These are phyloP conservation scores for Hygrophorus russula DNA, from an alignment of 768 basidiomycete species.

Conservation along the genomic window DNA sequence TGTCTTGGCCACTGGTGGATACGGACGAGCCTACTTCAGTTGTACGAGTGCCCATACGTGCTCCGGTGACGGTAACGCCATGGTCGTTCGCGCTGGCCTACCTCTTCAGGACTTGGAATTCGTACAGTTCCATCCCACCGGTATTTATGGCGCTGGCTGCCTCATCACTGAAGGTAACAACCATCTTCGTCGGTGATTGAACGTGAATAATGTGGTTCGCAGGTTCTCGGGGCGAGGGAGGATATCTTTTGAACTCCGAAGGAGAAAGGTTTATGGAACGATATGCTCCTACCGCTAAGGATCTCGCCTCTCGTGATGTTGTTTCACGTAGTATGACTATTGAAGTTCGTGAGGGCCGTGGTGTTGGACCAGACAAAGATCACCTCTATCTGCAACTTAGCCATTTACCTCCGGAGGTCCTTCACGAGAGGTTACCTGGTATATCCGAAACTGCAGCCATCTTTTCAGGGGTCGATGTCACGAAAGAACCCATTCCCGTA, in stretches of 20 bases:
- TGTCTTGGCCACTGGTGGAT: slow-evolving; percentile 95
- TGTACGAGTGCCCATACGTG: slow-evolving; percentile 99
- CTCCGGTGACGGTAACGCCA: slow-evolving; percentile 97
- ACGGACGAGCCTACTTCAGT: slow-evolving; percentile 96
- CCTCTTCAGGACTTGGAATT: slow-evolving; percentile 97
- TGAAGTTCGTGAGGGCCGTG: slow-evolving; percentile 97
- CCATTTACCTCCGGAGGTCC: slow-evolving; percentile 90
- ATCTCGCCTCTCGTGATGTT: slow-evolving; percentile 98
- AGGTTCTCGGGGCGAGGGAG: slow-evolving; percentile 99
- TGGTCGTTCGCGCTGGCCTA: slow-evolving; percentile 93
- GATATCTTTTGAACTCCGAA: slow-evolving; percentile 95
- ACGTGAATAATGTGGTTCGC: slow-evolving; percentile 3
- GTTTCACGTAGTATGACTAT: slow-evolving; percentile 99
- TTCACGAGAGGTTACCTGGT: slow-evolving; percentile 95
- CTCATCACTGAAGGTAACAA: slow-evolving; percentile 88
- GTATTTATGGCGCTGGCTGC: slow-evolving; percentile 98
- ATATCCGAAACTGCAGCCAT: slow-evolving; percentile 99
- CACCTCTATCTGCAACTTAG: slow-evolving; percentile 95
- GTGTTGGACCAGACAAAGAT: slow-evolving; percentile 97
- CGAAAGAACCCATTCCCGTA: slow-evolving; percentile 98
- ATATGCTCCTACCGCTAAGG: slow-evolving; percentile 98
- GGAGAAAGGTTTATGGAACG: slow-evolving; percentile 99
- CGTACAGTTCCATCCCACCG: slow-evolving; percentile 99
- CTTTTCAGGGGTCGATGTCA: slow-evolving; percentile 98
- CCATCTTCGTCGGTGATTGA: neutral